These are phyloP conservation scores for Carex kokanica DNA, from an alignment of 176 grass and related monocot genomes.

Conservation along the genomic window DNA sequence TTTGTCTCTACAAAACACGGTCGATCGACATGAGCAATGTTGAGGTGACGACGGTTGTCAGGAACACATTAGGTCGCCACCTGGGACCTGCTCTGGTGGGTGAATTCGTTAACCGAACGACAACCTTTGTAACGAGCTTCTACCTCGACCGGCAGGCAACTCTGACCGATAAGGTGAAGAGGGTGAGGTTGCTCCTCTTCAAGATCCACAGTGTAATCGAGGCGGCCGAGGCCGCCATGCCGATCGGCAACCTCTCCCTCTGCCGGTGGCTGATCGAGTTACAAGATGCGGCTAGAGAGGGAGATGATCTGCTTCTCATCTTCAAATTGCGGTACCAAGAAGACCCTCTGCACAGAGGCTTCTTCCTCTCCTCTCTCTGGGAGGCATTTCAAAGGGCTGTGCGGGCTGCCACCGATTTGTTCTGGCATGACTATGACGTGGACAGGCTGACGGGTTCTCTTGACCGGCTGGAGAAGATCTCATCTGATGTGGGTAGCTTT, in stretches of 20 bases:
- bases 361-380: slow-evolving; percentile 12
- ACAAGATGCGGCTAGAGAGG: slow-evolving; percentile 17
- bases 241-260: slow-evolving; percentile 26
- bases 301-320: slow-evolving; percentile 15
- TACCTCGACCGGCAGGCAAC: slow-evolving; percentile 13
- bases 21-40: not conserved
- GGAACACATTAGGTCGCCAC: not conserved
- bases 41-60: not conserved
- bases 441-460: slow-evolving; percentile 4
- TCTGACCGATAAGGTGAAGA: not conserved
- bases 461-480: slow-evolving; percentile 29
- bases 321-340: slow-evolving; percentile 10
- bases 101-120: slow-evolving; percentile 14
- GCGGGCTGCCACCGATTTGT: not conserved
- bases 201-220: slow-evolving; percentile 29
- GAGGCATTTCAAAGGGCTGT: not conserved
- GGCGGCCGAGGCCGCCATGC: slow-evolving; percentile 23
- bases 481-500: slow-evolving; percentile 22
- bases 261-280: slow-evolving; percentile 19
- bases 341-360: not conserved
- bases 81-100: slow-evolving; percentile 19
- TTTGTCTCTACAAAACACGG: not conserved
- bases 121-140: not conserved
- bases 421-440: slow-evolving; percentile 24
- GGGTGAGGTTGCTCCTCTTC: slow-evolving; percentile 19